A percentile compares a stretch with the other conserved stretches of the same genome.
Conservation (phyloP, 139 green algal species). For the Chlamydomonas sphaeroides region DNA sequence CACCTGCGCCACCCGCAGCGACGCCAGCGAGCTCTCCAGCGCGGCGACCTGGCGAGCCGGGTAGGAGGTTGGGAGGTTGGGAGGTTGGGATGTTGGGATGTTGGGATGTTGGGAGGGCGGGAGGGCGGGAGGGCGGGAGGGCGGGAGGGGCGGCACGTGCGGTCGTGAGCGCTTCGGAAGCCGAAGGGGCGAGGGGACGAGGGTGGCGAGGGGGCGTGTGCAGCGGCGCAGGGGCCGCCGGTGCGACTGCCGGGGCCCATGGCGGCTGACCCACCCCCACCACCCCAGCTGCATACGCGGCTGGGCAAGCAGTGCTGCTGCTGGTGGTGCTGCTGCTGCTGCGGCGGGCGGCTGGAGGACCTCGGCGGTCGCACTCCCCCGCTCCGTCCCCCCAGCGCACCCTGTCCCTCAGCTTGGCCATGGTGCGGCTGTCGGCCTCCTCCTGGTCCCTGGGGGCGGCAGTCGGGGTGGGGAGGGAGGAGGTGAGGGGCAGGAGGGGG, state of each 20-base stretch:
- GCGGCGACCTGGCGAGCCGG: conserved; percentile 15
- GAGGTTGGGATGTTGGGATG: not conserved
- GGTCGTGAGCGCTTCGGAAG: no score
- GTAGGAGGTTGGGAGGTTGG: not conserved
- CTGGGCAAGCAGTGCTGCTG: no score
- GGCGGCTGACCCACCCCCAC: no score
- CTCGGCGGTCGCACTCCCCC: no score
- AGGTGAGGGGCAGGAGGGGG: not conserved
- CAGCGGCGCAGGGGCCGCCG: no score
- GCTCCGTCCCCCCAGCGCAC: no score
- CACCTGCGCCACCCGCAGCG: not conserved
- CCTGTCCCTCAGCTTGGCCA: conserved; percentile 53
- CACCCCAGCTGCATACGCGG: no score
- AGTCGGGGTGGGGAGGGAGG: not conserved
- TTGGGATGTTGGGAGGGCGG: not conserved
- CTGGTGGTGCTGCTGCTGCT: no score
- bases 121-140: not conserved
- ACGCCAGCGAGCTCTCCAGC: conserved; percentile 32
- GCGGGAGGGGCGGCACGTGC: conserved; percentile 3
- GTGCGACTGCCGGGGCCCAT: no score
- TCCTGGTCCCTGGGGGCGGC: conserved; percentile 56
- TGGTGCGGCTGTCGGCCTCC: conserved; percentile 54
- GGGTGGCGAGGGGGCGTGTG: not conserved
- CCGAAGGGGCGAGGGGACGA: no score
- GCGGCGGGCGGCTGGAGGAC: no score